Evolutionary conservation across 1,284 basidiomycete genomes (phyloP).

Genomic region (Leccinum subspadiceum): DNA sequence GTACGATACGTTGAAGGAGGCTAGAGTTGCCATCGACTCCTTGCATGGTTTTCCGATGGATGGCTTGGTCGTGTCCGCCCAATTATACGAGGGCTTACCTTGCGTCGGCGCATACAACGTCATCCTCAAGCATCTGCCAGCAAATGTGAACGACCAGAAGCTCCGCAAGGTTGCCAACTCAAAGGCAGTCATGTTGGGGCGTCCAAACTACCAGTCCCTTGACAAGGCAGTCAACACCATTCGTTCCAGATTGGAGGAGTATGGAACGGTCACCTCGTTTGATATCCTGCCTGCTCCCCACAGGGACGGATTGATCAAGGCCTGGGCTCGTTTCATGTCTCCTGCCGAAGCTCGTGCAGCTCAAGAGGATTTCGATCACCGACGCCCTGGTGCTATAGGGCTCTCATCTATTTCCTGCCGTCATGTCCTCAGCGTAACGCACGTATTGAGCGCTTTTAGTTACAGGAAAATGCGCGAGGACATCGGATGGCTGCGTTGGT

Average conservation of each 20-base stretch:
- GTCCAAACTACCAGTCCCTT: conserved; percentile 46
- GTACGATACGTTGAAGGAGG: conserved; percentile 47
- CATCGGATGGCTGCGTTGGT: conserved; percentile 35
- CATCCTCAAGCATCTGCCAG: conserved; percentile 52
- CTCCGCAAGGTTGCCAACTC: conserved; percentile 46
- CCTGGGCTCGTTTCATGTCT: conserved; percentile 52
- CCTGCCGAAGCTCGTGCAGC: conserved; percentile 48
- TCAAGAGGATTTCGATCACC: conserved; percentile 43
- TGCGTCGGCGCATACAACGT: conserved; percentile 55
- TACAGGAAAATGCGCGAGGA: conserved; percentile 40
- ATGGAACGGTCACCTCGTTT: conserved; percentile 43
- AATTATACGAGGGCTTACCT: conserved; percentile 53
- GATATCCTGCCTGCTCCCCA: conserved; percentile 52
- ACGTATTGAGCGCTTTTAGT: conserved; percentile 39
- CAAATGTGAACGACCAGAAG: conserved; percentile 39
- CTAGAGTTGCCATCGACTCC: conserved; percentile 44
- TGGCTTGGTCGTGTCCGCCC: conserved; percentile 42
- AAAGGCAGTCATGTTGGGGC: conserved; percentile 49
- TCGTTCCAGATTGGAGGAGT: conserved; percentile 37
- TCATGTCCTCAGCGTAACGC: conserved; percentile 49
- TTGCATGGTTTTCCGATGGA: conserved; percentile 37
- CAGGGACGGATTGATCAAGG: conserved; percentile 44
- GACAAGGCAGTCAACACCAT: conserved; percentile 41
- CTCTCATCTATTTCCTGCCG: conserved; percentile 44
- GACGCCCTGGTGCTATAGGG: conserved; percentile 42